phyloP scores from a whole-genome alignment of 768 basidiomycete genomes.

The Auricularia auricula-judae region DNA sequence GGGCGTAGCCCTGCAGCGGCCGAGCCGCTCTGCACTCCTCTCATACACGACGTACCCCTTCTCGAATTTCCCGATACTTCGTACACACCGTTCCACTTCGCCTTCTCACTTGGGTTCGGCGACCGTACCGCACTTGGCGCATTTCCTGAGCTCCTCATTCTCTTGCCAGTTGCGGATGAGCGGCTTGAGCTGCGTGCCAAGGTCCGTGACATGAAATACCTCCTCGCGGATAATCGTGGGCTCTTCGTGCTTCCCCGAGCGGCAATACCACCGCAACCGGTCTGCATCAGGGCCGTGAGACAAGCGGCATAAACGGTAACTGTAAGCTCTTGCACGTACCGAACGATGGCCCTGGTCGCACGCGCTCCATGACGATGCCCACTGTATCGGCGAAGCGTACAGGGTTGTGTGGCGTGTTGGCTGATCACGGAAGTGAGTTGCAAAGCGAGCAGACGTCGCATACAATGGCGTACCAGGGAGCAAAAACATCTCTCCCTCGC shows the following conservation, averaged over 20 bases:
- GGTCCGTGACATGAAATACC: conserved; percentile 75
- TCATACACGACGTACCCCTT: too few relatives aligned
- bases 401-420: conserved; percentile 94
- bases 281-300: conserved; percentile 36
- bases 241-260: conserved; percentile 40
- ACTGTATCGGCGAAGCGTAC: conserved; percentile 84
- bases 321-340: conserved; percentile 35
- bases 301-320: not conserved
- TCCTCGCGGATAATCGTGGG: conserved; percentile 80
- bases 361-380: conserved; percentile 83
- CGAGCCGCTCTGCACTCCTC: too few relatives aligned
- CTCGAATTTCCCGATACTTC: too few relatives aligned
- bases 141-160: conserved; percentile 52
- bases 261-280: conserved; percentile 88
- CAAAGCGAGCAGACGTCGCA: not conserved
- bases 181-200: conserved; percentile 89
- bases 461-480: conserved; percentile 53
- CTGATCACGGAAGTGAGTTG: conserved; percentile 27
- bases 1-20: too few relatives aligned
- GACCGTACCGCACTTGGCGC: conserved; percentile 55
- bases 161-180: conserved; percentile 79
- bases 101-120: conserved; percentile 43
- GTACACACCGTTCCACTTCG: not conserved
- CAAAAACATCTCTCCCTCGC: conserved; percentile 95
- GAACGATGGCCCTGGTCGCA: conserved; percentile 59